These are phyloP conservation scores for Fusarium verticillioides DNA, from an alignment of 2,329 filamentous ascomycete genomes.

Conservation along the genomic window DNA sequence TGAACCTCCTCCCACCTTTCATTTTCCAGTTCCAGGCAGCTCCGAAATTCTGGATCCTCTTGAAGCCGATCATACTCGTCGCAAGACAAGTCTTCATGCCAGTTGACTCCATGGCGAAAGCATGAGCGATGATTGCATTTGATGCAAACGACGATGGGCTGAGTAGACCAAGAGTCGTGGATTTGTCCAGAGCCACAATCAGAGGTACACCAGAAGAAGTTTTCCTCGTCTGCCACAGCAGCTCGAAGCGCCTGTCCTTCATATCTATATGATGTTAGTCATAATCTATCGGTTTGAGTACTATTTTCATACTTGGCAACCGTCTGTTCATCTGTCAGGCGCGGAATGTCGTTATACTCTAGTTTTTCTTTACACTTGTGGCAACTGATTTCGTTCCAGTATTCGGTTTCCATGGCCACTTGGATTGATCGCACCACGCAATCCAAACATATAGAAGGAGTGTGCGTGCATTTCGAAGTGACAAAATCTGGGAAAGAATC, in stretches of 20 bases:
- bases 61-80: conserved; percentile 55
- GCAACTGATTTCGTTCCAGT: conserved; percentile 61
- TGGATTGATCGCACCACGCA: conserved; percentile 51
- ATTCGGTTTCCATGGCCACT: conserved; percentile 48
- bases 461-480: conserved; percentile 49
- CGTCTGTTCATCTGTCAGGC: conserved; percentile 55
- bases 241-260: conserved; percentile 56
- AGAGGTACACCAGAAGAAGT: conserved; percentile 65
- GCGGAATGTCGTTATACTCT: conserved; percentile 56
- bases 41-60: conserved; percentile 53
- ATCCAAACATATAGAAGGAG: conserved; percentile 48
- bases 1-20: conserved; percentile 52
- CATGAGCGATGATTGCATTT: conserved; percentile 55
- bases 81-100: conserved; percentile 57
- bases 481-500: conserved; percentile 48
- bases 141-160: conserved; percentile 56
- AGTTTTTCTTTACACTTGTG: conserved; percentile 61
- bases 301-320: conserved; percentile 53
- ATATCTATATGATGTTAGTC: conserved; percentile 48
- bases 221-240: conserved; percentile 55
- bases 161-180: conserved; percentile 54
- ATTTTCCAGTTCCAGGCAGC: conserved; percentile 50
- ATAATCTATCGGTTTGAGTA: not conserved
- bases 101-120: conserved; percentile 54
- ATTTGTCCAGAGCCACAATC: conserved; percentile 64